A percentile compares a stretch with the other conserved stretches of the same genome.
These are phyloP conservation scores for Hippophae tibetana DNA, from an alignment of 306 rosid species.

Conservation along the genomic window DNA sequence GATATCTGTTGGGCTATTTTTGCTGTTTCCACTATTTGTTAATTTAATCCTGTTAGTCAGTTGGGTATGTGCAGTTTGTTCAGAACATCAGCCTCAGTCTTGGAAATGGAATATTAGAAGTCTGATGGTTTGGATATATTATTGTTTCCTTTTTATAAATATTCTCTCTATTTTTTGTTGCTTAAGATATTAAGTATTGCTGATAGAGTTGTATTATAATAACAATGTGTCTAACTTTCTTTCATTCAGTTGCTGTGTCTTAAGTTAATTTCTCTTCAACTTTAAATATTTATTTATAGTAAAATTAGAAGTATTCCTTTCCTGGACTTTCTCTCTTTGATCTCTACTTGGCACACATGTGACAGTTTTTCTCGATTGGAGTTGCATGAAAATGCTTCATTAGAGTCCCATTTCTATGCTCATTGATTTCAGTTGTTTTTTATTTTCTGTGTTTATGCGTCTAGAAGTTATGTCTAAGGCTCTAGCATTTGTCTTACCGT, in stretches of 20 bases:
- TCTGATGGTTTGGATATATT: not conserved
- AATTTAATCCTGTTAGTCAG: not conserved
- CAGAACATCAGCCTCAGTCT: not conserved
- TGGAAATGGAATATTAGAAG: not conserved
- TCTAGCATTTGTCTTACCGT: not conserved
- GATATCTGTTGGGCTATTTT: not conserved
- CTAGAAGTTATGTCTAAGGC: not conserved
- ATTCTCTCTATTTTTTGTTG: constrained; percentile 1
- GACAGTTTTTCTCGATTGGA: not conserved
- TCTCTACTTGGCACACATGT: not conserved
- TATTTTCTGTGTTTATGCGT: not conserved
- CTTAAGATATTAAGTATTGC: no score
- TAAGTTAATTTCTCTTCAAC: not conserved
- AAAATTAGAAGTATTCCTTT: not conserved
- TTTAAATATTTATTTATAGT: not conserved
- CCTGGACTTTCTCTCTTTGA: not conserved
- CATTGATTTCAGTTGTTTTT: not conserved
- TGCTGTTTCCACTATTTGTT: not conserved
- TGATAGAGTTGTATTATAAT: no score
- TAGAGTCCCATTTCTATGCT: not conserved
- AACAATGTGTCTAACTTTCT: no score
- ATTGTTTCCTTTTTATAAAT: not conserved
- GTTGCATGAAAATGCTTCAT: not conserved
- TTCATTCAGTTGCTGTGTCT: not conserved
- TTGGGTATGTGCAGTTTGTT: constrained; percentile 5